Conservation (phyloP, 306 rosid genomes). For the Cucurbita ficifolia region DNA sequence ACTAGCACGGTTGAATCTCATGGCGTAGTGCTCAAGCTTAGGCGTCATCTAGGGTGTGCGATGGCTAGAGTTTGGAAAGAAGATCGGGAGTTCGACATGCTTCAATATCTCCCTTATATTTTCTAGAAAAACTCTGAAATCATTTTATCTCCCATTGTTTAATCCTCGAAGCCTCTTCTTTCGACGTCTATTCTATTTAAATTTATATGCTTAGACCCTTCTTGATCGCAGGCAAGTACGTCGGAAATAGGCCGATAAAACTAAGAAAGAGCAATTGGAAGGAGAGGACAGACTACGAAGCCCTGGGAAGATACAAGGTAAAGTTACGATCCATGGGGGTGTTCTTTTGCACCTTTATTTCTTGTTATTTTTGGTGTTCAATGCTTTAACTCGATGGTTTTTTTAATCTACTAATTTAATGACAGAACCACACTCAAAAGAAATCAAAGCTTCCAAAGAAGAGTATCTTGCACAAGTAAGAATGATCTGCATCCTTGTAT, state of each 20-base stretch:
- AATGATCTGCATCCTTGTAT: background rate
- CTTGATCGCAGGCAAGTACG: constrained; percentile 62
- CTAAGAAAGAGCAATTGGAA: constrained; percentile 92
- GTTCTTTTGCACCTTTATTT: background rate
- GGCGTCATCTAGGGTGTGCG: background rate
- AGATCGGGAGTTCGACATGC: background rate
- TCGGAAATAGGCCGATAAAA: constrained; percentile 92
- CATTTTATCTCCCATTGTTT: background rate
- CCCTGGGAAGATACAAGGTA: constrained; percentile 74
- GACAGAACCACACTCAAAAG: constrained; percentile 57
- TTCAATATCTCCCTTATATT: background rate
- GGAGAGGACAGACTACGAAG: constrained; percentile 74
- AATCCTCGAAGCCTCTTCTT: background rate
- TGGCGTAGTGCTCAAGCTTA: background rate
- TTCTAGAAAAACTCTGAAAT: background rate
- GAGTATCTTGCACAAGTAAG: constrained; percentile 72
- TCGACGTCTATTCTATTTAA: no score
- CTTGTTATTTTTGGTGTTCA: background rate
- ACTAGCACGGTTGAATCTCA: background rate
- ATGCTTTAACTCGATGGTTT: background rate
- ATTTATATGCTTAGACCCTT: background rate
- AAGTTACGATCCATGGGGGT: background rate
- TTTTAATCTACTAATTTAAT: background rate
- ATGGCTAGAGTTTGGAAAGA: background rate
- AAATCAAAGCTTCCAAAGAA: constrained; percentile 57